Evolutionary conservation across 2,329 filamentous ascomycete genomes (phyloP), one percentile per base, ranked within the genome.

Genomic region (Neodidymelliopsis sp.): DNA sequence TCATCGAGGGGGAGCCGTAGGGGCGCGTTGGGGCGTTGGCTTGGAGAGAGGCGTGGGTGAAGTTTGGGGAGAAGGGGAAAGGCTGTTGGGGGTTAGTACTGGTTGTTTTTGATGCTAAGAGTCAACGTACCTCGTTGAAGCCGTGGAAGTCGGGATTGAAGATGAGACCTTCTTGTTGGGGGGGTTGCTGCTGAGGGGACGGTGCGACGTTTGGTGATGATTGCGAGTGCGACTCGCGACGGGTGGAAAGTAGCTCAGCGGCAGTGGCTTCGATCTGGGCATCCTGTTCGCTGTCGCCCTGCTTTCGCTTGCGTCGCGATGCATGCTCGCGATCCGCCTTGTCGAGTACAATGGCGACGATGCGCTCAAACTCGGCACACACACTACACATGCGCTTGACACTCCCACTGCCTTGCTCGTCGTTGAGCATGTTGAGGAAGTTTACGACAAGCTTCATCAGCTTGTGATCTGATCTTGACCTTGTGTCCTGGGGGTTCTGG

Each of bases 341-440:
- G 51, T 97, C 93, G 34, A 97, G 86, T 7, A 96, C 91, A 3
- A 91, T 85, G 66, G 88, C 90, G 25, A 91, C 91, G 57, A 99
- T 97, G 49, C 94, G 86, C 71, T 96, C 92, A 62, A 99, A 99
- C 66, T 99, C 94, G n/a, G 90, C 85, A 72, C 93, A 97, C 1
- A 97, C 88, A 18, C 87, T 88, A 13, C 97, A 83, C 91, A 97
- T 97, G 38, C 94, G 89, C 69, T 91, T 90, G 4, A 97, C 90
- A 63, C 90, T 92, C 30, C 91, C 90, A 49, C 92, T 94, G 48
- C 91, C 89, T 56, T 92, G 90, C 63, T 97, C 93, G 25, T 88
- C 84, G n/a, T 89, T 89, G 10, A 99, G 81, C 74, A 90, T 92
- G 3, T 89, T 91, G 24, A 99, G 76, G 73, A 97, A 99, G 31